phyloP scores from a whole-genome alignment of 805 yeast species.

The Suhomyces tanzawaensis region DNA sequence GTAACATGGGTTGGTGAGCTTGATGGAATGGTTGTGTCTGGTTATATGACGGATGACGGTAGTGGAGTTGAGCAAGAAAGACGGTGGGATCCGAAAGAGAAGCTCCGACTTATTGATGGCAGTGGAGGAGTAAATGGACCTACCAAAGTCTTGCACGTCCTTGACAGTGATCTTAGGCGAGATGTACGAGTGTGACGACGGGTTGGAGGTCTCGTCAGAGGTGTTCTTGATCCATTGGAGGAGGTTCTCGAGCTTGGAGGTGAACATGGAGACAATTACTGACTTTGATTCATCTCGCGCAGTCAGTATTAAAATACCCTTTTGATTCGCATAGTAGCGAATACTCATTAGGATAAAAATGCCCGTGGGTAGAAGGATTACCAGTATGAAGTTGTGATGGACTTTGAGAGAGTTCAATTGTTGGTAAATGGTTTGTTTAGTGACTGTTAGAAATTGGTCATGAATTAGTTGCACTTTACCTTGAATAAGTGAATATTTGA shows the following conservation, averaged over 20 bases:
- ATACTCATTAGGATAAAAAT: too few species aligned
- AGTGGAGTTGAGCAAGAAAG: conserved; percentile 56
- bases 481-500: too few species aligned
- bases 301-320: too few species aligned
- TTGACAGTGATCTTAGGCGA: conserved; percentile 41
- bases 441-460: too few species aligned
- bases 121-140: conserved; percentile 54
- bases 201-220: conserved; percentile 18
- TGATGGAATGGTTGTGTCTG: conserved; percentile 39
- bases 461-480: too few species aligned
- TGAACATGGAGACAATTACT: too few species aligned
- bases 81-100: conserved; percentile 56
- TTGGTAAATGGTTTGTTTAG: too few species aligned
- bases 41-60: conserved; percentile 45
- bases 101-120: conserved; percentile 39
- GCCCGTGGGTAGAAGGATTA: too few species aligned
- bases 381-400: too few species aligned
- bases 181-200: conserved; percentile 27
- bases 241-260: conserved; percentile 17
- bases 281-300: too few species aligned
- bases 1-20: conserved; percentile 20
- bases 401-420: too few species aligned
- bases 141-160: conserved; percentile 49
- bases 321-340: too few species aligned
- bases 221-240: conserved; percentile 30